phyloP scores from a whole-genome alignment of 2,329 filamentous ascomycete species.

The Mariannaea elegans region DNA sequence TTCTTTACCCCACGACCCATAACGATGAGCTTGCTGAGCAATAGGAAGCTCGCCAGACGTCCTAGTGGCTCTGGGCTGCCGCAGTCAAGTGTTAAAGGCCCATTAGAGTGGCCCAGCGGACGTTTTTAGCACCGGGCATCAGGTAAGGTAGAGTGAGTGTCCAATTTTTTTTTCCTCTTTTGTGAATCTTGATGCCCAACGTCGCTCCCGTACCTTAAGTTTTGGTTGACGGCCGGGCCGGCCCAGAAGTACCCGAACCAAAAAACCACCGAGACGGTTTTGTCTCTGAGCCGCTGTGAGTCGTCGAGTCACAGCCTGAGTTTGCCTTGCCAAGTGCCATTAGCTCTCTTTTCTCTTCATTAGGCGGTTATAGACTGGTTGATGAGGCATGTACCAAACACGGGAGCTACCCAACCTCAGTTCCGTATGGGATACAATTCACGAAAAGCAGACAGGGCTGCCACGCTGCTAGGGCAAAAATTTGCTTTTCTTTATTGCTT shows the following conservation, averaged over 20 bases:
- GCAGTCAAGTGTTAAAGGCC: slow-evolving; percentile 30
- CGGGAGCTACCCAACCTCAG: slow-evolving; percentile 2
- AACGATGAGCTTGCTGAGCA: slow-evolving; percentile 29
- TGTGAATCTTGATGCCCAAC: slow-evolving; percentile 42
- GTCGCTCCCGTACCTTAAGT: slow-evolving; percentile 27
- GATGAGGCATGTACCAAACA: neutral
- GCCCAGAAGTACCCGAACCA: slow-evolving; percentile 37
- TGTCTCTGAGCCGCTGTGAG: slow-evolving; percentile 23
- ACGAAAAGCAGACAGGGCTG: slow-evolving; percentile 23
- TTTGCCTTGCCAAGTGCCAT: neutral
- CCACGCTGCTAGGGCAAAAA: slow-evolving; percentile 28
- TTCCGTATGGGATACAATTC: slow-evolving; percentile 7
- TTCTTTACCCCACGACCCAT: slow-evolving; percentile 34
- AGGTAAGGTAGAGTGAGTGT: slow-evolving; percentile 28
- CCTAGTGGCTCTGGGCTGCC: slow-evolving; percentile 38
- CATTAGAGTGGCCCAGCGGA: slow-evolving; percentile 27
- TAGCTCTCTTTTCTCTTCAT: neutral
- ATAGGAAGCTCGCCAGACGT: slow-evolving; percentile 38
- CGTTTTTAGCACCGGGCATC: slow-evolving; percentile 25
- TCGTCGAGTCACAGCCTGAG: slow-evolving; percentile 9
- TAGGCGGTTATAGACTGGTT: neutral
- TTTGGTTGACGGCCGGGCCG: slow-evolving; percentile 37
- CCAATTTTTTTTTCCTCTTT: neutral
- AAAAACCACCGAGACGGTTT: slow-evolving; percentile 26
- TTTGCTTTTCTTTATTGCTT: slow-evolving; percentile 22